Percentiles rank a stretch among this genome's conserved stretches.
phyloP scores from a whole-genome alignment of 2,329 filamentous ascomycete species.

The Penicillium decumbens region DNA sequence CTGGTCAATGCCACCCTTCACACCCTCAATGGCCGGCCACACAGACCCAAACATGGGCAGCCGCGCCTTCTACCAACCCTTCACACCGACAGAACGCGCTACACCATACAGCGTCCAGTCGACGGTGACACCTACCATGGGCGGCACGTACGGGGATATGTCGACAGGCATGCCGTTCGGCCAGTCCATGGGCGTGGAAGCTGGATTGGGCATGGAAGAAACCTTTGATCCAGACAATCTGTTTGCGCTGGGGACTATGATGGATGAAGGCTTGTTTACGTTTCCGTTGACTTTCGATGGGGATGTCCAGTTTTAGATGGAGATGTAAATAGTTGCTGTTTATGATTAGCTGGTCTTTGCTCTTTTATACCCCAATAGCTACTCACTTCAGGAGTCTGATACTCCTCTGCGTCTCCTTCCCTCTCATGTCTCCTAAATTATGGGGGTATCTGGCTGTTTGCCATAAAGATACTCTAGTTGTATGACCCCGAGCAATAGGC shows the following conservation, averaged over 20 bases:
- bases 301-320: conserved; percentile 21
- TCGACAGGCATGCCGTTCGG: conserved; percentile 13
- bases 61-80: conserved; percentile 9
- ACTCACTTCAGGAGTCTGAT: neutral
- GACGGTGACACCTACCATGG: neutral
- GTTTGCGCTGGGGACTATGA: conserved; percentile 29
- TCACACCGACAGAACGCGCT: conserved; percentile 1
- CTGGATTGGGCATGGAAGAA: conserved; percentile 26
- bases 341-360: neutral
- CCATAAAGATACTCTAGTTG: no score
- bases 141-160: conserved; percentile 17
- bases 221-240: conserved; percentile 29
- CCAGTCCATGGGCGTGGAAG: conserved; percentile 21
- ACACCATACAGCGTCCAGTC: neutral
- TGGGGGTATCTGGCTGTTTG: no score
- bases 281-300: conserved; percentile 24
- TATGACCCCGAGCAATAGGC: no score
- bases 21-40: conserved; percentile 4
- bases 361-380: conserved; percentile 3
- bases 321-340: neutral
- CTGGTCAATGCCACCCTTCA: conserved; percentile 15
- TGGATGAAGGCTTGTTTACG: conserved; percentile 33
- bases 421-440: no score
- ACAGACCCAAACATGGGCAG: conserved; percentile 1
- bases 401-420: neutral